Evolutionary conservation across 2,329 filamentous ascomycete genomes (phyloP).

Genomic region (Stagonosporopsis cucurbitacearum): DNA sequence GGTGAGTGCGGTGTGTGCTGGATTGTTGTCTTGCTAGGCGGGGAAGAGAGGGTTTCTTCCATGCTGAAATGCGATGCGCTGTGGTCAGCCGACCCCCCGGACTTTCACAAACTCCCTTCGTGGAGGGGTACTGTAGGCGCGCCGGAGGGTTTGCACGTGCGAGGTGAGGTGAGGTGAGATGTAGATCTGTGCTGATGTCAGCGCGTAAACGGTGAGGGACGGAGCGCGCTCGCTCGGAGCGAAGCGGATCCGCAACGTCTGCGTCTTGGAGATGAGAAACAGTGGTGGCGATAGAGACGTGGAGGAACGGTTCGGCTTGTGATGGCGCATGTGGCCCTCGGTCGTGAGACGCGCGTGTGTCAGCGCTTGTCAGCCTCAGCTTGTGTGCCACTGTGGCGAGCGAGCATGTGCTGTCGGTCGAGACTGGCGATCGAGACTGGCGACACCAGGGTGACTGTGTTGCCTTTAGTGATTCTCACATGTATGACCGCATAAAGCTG

Average conservation of each 20-base stretch:
- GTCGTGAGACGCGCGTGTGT: neutral
- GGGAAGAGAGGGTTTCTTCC: no score
- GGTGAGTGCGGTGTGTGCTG: no score
- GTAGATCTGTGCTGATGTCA: conserved; percentile 1
- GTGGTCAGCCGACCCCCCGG: no score
- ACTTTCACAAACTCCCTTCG: conserved; percentile 3
- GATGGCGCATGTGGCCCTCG: neutral
- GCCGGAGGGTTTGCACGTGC: no score
- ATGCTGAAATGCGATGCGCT: no score
- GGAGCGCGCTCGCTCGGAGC: conserved; percentile 6
- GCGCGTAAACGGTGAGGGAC: conserved; percentile 13
- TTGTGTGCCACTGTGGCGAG: neutral
- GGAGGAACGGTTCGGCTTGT: neutral
- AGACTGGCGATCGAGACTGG: neutral
- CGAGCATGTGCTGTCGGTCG: neutral
- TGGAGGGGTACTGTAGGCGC: no score
- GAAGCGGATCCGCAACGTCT: conserved; percentile 7
- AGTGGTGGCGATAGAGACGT: neutral
- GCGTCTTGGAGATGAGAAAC: neutral
- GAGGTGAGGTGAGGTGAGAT: no score
- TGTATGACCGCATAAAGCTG: neutral
- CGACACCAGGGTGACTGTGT: no score
- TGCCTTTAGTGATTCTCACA: neutral
- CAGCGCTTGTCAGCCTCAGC: conserved; percentile 4
- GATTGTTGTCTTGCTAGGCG: no score